Evolutionary conservation across 176 grass and related monocot species (phyloP).

Genomic region (Oryza meridionalis): DNA sequence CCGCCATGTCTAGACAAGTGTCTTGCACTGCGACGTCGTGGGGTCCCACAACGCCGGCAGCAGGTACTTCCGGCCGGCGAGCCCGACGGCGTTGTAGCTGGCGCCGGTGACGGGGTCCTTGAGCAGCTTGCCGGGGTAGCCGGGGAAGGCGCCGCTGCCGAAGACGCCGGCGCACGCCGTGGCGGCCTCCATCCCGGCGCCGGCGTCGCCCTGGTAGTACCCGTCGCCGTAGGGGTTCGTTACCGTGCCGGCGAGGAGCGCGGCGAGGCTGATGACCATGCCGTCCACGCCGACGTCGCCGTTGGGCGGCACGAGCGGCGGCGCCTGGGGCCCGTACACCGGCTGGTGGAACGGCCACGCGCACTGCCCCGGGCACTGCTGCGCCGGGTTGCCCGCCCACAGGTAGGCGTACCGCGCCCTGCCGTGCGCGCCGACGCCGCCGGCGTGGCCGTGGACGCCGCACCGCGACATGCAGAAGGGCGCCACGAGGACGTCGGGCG

Average conservation of each 20-base stretch:
- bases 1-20: slow-evolving; percentile 51
- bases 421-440: slow-evolving; percentile 42
- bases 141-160: slow-evolving; percentile 70
- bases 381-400: slow-evolving; percentile 71
- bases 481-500: slow-evolving; percentile 60
- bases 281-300: slow-evolving; percentile 77
- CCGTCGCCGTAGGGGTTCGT: slow-evolving; percentile 88
- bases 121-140: slow-evolving; percentile 72
- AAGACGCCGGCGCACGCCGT: slow-evolving; percentile 80
- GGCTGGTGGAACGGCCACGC: slow-evolving; percentile 92
- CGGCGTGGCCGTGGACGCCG: slow-evolving; percentile 55
- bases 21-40: slow-evolving; percentile 61
- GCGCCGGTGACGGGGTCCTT: slow-evolving; percentile 59
- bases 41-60: slow-evolving; percentile 93
- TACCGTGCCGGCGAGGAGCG: slow-evolving; percentile 67
- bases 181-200: slow-evolving; percentile 61
- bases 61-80: slow-evolving; percentile 68
- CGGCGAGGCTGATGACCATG: slow-evolving; percentile 73
- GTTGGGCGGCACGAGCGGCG: slow-evolving; percentile 67
- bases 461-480: slow-evolving; percentile 74
- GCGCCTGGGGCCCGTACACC: slow-evolving; percentile 54
- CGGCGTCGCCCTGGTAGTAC: slow-evolving; percentile 67
- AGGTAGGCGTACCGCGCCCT: slow-evolving; percentile 60
- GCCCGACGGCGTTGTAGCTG: slow-evolving; percentile 81
- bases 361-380: slow-evolving; percentile 78